Evolutionary conservation across 495 filamentous ascomycete species (phyloP).

Genomic region (Penicillium macrosclerotiorum): DNA sequence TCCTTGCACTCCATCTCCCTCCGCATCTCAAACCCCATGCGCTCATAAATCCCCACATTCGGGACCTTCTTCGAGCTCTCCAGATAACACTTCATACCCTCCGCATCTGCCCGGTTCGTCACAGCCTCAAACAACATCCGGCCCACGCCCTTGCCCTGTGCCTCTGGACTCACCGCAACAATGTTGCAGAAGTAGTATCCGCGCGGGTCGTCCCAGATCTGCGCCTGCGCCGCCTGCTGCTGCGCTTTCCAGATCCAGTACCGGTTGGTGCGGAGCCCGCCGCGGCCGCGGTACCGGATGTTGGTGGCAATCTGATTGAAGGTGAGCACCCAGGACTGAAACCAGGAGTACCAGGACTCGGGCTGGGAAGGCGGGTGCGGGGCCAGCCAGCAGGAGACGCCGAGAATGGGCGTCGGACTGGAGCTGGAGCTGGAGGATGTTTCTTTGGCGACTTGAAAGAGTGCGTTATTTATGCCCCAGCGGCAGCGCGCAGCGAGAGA

Average conservation of each 20-base stretch:
- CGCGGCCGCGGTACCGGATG: slow-evolving; percentile 51
- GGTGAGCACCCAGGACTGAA: slow-evolving; percentile 56
- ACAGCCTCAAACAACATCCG: slow-evolving; percentile 55
- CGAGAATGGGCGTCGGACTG: slow-evolving; percentile 47
- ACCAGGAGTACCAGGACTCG: slow-evolving; percentile 53
- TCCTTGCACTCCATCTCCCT: slow-evolving; percentile 61
- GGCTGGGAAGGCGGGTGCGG: slow-evolving; percentile 43
- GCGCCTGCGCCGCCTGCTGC: slow-evolving; percentile 54
- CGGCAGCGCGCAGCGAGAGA: slow-evolving; percentile 58
- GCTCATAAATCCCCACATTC: slow-evolving; percentile 63
- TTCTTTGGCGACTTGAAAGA: slow-evolving; percentile 64
- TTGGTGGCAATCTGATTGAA: slow-evolving; percentile 56
- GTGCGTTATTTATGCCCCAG: slow-evolving; percentile 63
- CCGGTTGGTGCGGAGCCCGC: slow-evolving; percentile 56
- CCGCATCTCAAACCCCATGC: slow-evolving; percentile 59
- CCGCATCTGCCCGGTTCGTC: slow-evolving; percentile 52
- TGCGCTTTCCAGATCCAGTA: slow-evolving; percentile 66
- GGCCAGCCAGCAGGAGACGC: slow-evolving; percentile 64
- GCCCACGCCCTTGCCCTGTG: slow-evolving; percentile 58
- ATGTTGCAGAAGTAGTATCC: slow-evolving; percentile 71
- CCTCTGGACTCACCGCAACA: slow-evolving; percentile 59
- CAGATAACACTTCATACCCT: slow-evolving; percentile 59
- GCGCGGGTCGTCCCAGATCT: slow-evolving; percentile 56
- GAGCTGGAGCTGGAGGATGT: slow-evolving; percentile 3
- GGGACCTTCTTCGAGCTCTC: slow-evolving; percentile 60